Percentiles rank a stretch among this genome's conserved stretches.
These are phyloP conservation scores for Scedosporium boydii DNA, from an alignment of 2,329 filamentous ascomycete genomes.

Conservation along the genomic window DNA sequence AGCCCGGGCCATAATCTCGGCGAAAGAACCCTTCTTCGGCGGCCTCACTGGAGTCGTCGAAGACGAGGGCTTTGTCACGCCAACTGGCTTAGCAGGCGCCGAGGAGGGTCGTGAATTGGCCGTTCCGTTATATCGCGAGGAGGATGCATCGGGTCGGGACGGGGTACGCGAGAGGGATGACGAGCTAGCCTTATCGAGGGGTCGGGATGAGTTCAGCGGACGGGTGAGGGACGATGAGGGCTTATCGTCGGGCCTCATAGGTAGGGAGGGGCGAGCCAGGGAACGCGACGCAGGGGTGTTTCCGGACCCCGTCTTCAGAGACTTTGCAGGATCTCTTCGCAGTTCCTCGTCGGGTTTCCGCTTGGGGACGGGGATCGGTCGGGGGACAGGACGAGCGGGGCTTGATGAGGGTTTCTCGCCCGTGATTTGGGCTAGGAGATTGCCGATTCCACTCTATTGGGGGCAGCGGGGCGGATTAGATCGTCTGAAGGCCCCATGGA, in stretches of 20 bases:
- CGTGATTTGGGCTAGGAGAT: constrained; percentile 52
- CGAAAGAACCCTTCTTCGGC: constrained; percentile 65
- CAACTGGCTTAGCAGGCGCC: constrained; percentile 5
- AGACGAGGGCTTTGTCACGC: constrained; percentile 19
- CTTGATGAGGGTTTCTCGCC: constrained; percentile 37
- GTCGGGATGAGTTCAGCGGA: not conserved
- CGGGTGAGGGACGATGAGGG: not conserved
- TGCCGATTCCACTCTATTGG: constrained; percentile 28
- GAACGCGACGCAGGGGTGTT: not conserved
- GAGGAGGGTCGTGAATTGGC: constrained; percentile 5
- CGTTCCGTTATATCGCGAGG: constrained; percentile 7
- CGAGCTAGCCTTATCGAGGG: not conserved
- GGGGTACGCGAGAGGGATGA: constrained; percentile 3
- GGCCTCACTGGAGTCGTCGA: constrained; percentile 34
- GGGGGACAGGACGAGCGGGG: constrained; percentile 19
- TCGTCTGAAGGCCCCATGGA: not conserved
- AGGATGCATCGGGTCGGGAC: constrained; percentile 6
- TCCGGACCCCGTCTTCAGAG: constrained; percentile 8
- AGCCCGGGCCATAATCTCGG: constrained; percentile 64
- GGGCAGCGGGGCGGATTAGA: not conserved
- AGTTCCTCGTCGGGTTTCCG: constrained; percentile 48
- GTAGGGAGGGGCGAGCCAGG: not conserved
- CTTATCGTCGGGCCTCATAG: not conserved
- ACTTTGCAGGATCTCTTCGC: constrained; percentile 29
- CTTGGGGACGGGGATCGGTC: constrained; percentile 30